These are phyloP conservation scores for Elaeis guineensis DNA, from an alignment of 176 grass and related monocot species.

Conservation along the genomic window DNA sequence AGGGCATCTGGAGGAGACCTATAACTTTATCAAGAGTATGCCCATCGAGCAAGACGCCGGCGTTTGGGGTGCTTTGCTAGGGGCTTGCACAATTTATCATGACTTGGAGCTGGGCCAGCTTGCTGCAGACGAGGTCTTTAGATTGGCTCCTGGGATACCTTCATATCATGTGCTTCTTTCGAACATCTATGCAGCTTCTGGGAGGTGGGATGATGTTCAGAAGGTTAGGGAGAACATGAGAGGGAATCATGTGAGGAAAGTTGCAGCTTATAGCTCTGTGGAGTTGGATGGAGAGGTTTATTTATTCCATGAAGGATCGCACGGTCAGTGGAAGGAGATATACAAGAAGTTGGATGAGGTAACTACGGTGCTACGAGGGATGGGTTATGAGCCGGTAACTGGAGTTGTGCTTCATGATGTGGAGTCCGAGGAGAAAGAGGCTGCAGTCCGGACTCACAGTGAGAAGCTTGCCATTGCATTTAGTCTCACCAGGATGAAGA, in stretches of 20 bases:
- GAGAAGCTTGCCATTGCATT: constrained; percentile 15
- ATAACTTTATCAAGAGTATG: constrained; percentile 14
- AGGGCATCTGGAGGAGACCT: constrained; percentile 3
- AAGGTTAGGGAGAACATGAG: constrained; percentile 5
- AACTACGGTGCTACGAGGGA: neutral
- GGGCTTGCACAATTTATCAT: neutral
- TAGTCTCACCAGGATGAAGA: neutral
- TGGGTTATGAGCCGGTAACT: constrained; percentile 3
- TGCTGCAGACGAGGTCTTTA: constrained; percentile 11
- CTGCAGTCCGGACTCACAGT: constrained; percentile 6
- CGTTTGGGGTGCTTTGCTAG: constrained; percentile 9
- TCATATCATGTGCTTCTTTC: constrained; percentile 17
- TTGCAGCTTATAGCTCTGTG: constrained; percentile 11
- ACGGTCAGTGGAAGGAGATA: neutral
- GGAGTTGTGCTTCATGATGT: constrained; percentile 16
- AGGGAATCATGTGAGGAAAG: constrained; percentile 6
- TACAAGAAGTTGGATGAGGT: constrained; percentile 2
- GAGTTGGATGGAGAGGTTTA: constrained; percentile 12
- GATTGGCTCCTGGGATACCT: neutral
- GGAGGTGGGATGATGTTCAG: neutral
- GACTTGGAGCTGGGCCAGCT: constrained; percentile 1
- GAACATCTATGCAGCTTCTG: constrained; percentile 11
- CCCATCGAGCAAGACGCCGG: constrained; percentile 3
- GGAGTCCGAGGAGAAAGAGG: constrained; percentile 17
- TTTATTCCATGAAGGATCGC: constrained; percentile 12